Conservation (phyloP, 176 grass and related monocot species). For the Carex scoparia region DNA sequence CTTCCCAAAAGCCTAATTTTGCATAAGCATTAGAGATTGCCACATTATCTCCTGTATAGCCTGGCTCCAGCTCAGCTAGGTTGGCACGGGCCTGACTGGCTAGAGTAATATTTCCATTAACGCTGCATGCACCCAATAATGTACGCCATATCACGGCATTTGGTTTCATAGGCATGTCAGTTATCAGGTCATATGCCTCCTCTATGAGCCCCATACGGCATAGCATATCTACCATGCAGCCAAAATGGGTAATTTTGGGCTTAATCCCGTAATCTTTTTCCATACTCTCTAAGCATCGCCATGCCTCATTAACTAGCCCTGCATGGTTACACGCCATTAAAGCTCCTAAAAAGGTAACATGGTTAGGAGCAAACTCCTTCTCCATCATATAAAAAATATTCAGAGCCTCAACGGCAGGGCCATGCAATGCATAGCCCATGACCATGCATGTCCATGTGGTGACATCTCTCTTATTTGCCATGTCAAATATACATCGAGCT, state of each 20-base stretch:
- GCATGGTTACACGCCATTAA: conserved; percentile 71
- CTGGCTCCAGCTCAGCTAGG: conserved; percentile 57
- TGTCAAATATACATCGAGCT: conserved; percentile 53
- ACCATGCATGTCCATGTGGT: conserved; percentile 78
- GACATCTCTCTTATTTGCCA: conserved; percentile 41
- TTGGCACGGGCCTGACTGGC: conserved; percentile 38
- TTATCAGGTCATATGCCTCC: conserved; percentile 59
- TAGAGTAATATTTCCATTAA: conserved; percentile 66
- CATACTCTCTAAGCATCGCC: conserved; percentile 54
- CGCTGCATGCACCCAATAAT: conserved; percentile 72
- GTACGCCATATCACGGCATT: conserved; percentile 74
- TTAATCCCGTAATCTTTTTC: conserved; percentile 49
- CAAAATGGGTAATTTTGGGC: conserved; percentile 62
- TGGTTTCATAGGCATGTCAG: conserved; percentile 34
- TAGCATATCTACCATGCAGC: conserved; percentile 87
- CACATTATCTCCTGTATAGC: conserved; percentile 63
- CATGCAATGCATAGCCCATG: conserved; percentile 74
- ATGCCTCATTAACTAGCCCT: conserved; percentile 52
- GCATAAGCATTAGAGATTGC: conserved; percentile 79
- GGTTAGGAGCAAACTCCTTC: conserved; percentile 44
- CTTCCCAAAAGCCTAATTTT: conserved; percentile 52
- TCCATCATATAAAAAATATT: conserved; percentile 54
- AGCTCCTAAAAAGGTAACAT: conserved; percentile 73
- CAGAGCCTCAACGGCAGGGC: conserved; percentile 48
- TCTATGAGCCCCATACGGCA: conserved; percentile 71